Evolutionary conservation across 164 flowering plant species (phyloP), one percentile per base, ranked within the genome.

Genomic region (Annona squamosa): DNA sequence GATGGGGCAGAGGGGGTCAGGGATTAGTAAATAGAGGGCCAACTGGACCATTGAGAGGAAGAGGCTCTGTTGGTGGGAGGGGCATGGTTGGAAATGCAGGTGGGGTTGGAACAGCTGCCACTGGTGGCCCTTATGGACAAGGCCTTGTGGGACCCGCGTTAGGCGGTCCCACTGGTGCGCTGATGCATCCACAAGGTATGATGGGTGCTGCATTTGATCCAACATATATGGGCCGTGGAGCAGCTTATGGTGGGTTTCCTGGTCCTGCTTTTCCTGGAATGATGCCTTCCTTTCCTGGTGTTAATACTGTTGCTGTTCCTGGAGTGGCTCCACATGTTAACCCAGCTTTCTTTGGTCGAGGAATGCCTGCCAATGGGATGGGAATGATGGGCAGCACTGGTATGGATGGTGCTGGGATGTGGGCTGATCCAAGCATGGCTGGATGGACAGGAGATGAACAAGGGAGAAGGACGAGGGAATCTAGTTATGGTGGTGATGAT

Each of bases 281-380:
- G 93, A 67, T 89, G 69, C 91, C 91, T 79, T 74, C 87, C 46
- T 89, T 81, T 85, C 91, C 84, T n/a, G 79, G 72, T 77, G 86
- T 87, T 67, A 87, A 87, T 70, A 67, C 88, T 0, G 82, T 87
- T 79, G 91, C 84, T 66, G 81, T 87, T 80, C 82, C 87, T 56
- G 90, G 91, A 56, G 93, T 89, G 63, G 89, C 93, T 12, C 93
- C 91, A 45, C 93, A 89, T 85, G 89, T 89, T 26, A 89, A 89
- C 75, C 93, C 93, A 37, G 93, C 91, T 56, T 89, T 89, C 76
- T 89, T 89, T 75, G 90, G 86, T 16, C 84, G 91, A 18, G 93
- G 91, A 64, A 80, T 89, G 84, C 64, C 83, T 71, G 76, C 88
- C 17, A 87, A 85, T 77, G 91, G 90, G 46, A 88, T 89, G 91